Evolutionary conservation across 2,329 filamentous ascomycete species (phyloP).

Genomic region (Exophiala sideris): DNA sequence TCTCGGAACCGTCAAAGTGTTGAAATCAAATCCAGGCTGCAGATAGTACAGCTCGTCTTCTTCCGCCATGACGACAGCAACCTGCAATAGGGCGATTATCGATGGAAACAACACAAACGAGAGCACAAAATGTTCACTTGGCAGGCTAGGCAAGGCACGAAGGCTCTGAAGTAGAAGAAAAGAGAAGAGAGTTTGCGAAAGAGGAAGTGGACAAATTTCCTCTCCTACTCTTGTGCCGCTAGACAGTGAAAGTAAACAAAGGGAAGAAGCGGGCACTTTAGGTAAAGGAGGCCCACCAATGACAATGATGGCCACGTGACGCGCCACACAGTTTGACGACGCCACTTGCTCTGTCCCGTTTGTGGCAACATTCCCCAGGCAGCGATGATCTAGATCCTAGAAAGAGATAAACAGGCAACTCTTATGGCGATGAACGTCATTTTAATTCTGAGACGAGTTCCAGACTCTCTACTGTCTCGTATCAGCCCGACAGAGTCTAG

Average conservation of each 20-base stretch:
- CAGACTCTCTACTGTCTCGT: background rate
- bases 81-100: background rate
- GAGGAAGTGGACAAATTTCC: background rate
- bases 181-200: background rate
- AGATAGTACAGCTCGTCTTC: conserved; percentile 78
- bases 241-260: conserved; percentile 1
- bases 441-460: conserved; percentile 7
- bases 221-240: background rate
- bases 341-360: background rate
- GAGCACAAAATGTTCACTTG: background rate
- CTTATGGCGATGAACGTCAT: background rate
- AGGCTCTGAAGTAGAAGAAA: background rate
- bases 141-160: no score
- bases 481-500: background rate
- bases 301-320: no score
- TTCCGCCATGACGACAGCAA: conserved; percentile 24
- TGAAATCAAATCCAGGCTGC: conserved; percentile 79
- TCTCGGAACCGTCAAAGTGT: conserved; percentile 77
- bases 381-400: background rate
- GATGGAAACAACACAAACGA: background rate
- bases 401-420: background rate
- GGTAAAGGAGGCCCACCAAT: conserved; percentile 2
- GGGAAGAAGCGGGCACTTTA: background rate
- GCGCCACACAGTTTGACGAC: no score
- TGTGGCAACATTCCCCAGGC: background rate